These are phyloP conservation scores for Patellifolia procumbens DNA, from an alignment of 179 eudicot species.

Conservation along the genomic window DNA sequence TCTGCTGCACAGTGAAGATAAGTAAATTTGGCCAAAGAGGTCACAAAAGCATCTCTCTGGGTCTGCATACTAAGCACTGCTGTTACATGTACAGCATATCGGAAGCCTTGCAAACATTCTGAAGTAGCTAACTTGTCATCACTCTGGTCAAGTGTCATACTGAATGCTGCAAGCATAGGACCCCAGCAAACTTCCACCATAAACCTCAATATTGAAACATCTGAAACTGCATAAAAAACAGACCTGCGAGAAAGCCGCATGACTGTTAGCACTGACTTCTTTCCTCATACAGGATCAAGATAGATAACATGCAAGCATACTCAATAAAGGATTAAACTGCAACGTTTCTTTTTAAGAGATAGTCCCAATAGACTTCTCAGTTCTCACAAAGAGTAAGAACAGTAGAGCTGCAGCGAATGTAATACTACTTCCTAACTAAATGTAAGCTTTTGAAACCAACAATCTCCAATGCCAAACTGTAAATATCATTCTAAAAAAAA, in stretches of 20 bases:
- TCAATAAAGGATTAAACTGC: too few species aligned
- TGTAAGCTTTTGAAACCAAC: background rate
- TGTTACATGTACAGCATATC: slow-evolving; percentile 92
- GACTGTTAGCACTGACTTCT: background rate
- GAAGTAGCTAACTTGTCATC: slow-evolving; percentile 87
- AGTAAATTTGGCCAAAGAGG: slow-evolving; percentile 94
- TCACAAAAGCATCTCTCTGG: slow-evolving; percentile 97
- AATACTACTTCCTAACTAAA: background rate
- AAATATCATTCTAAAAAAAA: too few species aligned
- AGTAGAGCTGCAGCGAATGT: too few species aligned
- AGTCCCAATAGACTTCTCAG: background rate
- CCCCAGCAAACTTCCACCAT: slow-evolving; percentile 99
- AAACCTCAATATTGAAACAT: slow-evolving; percentile 89
- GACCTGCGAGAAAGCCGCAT: slow-evolving; percentile 54
- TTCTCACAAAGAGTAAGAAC: background rate
- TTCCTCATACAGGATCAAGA: slow-evolving; percentile 2
- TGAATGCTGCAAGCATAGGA: slow-evolving; percentile 98
- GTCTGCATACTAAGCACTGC: slow-evolving; percentile 96
- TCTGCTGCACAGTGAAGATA: slow-evolving; percentile 94
- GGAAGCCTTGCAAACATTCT: slow-evolving; percentile 87
- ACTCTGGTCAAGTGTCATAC: slow-evolving; percentile 97
- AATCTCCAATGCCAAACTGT: background rate
- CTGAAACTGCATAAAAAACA: slow-evolving; percentile 67
- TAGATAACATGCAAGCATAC: background rate
- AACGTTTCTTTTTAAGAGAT: background rate